Evolutionary conservation across 2,329 filamentous ascomycete species (phyloP).

Genomic region (Rutstroemia sp.): DNA sequence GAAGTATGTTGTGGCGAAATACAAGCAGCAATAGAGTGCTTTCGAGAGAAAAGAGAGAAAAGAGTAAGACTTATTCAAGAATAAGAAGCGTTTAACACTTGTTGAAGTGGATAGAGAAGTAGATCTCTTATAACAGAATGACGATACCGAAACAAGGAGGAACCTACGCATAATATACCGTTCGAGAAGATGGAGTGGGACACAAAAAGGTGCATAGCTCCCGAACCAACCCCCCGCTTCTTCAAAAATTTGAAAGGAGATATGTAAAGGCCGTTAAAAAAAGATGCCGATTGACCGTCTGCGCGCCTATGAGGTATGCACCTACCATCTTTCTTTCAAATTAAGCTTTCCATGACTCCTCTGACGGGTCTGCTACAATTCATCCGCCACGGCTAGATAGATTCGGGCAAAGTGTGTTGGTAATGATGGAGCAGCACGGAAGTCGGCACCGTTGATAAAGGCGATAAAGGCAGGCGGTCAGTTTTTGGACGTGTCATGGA

Average conservation of each 20-base stretch:
- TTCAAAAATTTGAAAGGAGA: not conserved
- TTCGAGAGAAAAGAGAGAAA: not conserved
- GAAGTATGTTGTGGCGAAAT: not conserved
- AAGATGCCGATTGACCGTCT: no score
- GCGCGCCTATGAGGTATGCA: no score
- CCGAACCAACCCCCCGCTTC: not conserved
- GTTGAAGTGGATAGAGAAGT: not conserved
- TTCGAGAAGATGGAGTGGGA: no score
- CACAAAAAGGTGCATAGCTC: not conserved
- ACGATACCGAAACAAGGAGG: not conserved
- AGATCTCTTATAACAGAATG: not conserved
- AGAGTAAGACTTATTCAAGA: not conserved
- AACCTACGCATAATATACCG: not conserved
- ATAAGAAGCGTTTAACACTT: not conserved
- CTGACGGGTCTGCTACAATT: no score
- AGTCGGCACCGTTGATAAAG: not conserved
- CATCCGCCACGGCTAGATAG: not conserved
- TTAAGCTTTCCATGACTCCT: no score
- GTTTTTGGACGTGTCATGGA: not conserved
- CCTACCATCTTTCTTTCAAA: no score
- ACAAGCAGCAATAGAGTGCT: not conserved
- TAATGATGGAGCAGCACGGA: not conserved
- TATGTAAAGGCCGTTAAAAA: not conserved
- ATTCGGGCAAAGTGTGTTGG: not conserved
- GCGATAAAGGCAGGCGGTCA: not conserved